These are phyloP conservation scores for Lodderomyces theae DNA, from an alignment of 1,139 yeast genomes.

Conservation along the genomic window DNA sequence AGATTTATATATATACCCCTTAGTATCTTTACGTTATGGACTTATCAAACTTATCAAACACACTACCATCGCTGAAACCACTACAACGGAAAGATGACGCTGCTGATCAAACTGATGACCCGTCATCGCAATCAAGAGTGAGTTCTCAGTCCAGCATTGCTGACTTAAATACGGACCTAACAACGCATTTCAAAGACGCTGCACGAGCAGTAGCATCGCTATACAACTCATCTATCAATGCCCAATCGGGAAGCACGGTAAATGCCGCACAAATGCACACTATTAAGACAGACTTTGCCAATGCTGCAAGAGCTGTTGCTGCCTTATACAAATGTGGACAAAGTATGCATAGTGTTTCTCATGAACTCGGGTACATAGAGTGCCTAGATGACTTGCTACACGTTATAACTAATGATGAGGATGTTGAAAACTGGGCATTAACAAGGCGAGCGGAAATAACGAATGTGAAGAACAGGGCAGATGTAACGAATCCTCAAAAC, in stretches of 20 bases:
- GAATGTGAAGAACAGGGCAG: slow-evolving; percentile 5
- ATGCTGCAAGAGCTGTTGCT: slow-evolving; percentile 66
- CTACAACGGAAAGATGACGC: slow-evolving; percentile 1
- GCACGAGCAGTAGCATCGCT: slow-evolving; percentile 45
- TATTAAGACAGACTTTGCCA: slow-evolving; percentile 50
- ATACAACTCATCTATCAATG: slow-evolving; percentile 29
- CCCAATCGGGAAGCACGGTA: slow-evolving; percentile 29
- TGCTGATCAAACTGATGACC: neutral
- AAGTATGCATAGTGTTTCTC: slow-evolving; percentile 39
- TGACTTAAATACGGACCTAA: slow-evolving; percentile 43
- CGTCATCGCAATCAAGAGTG: slow-evolving; percentile 3
- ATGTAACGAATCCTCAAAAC: neutral
- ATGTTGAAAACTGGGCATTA: slow-evolving; percentile 53
- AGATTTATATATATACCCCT: neutral
- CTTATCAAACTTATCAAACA: slow-evolving; percentile 12
- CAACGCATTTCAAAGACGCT: slow-evolving; percentile 43
- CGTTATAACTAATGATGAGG: slow-evolving; percentile 46
- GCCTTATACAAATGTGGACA: slow-evolving; percentile 55
- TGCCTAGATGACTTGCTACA: slow-evolving; percentile 54
- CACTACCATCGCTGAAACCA: slow-evolving; percentile 11
- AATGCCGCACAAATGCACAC: slow-evolving; percentile 31
- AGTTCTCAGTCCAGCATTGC: neutral
- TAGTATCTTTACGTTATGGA: slow-evolving; percentile 11
- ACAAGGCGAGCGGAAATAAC: slow-evolving; percentile 29
- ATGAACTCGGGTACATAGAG: slow-evolving; percentile 53